Evolutionary conservation across 805 yeast genomes (phyloP).

Genomic region (Candida broadrunensis): DNA sequence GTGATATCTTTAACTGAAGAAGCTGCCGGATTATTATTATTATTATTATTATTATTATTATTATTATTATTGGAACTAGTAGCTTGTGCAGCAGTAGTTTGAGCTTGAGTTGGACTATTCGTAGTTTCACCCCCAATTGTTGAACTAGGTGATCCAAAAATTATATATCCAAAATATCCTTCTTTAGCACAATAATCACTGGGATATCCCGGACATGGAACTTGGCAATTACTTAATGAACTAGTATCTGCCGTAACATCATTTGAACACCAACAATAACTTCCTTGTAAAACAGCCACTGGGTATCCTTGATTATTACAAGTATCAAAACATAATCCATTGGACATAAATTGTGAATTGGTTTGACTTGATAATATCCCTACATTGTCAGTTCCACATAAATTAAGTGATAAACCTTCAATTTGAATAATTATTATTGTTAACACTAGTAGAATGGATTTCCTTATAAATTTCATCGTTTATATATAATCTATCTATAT

Average conservation of each 20-base stretch:
- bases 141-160: conserved; percentile 21
- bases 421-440: no score
- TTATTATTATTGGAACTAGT: conserved; percentile 9
- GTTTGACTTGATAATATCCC: conserved; percentile 8
- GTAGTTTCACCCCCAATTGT: conserved; percentile 10
- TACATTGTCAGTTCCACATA: conserved; percentile 23
- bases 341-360: conserved; percentile 30
- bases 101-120: conserved; percentile 4
- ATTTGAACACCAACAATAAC: conserved; percentile 63
- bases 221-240: conserved; percentile 28
- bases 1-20: not conserved
- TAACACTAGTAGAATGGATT: no score
- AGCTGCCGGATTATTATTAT: not conserved
- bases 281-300: conserved; percentile 52
- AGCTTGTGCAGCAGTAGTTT: conserved; percentile 4
- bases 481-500: no score
- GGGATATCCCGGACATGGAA: conserved; percentile 45
- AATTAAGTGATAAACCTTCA: not conserved
- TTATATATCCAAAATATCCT: conserved; percentile 54
- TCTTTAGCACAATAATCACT: conserved; percentile 40
- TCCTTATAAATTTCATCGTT: no score
- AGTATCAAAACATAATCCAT: conserved; percentile 49
- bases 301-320: conserved; percentile 44
- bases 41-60: conserved; percentile 2
- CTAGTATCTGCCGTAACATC: conserved; percentile 43